Evolutionary conservation across 2,329 filamentous ascomycete genomes (phyloP).

Genomic region (Blumeria hordei): DNA sequence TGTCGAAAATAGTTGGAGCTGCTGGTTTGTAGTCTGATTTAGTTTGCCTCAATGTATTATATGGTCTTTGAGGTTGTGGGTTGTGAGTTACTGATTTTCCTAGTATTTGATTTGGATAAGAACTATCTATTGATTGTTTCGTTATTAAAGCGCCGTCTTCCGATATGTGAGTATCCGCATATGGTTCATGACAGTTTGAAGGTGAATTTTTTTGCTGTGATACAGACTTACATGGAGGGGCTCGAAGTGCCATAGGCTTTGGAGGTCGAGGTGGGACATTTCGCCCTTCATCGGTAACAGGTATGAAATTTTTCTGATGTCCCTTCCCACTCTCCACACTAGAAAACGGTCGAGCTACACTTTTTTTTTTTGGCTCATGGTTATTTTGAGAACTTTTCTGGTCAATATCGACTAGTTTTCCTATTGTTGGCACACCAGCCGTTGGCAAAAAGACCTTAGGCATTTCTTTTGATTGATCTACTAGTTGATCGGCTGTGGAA

Average conservation of each 20-base stretch:
- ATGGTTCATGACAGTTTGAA: no score
- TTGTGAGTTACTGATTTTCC: no score
- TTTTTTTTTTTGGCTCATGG: slow-evolving; percentile 14
- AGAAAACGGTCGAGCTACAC: neutral
- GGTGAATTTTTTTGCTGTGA: slow-evolving; percentile 12
- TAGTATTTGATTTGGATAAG: no score
- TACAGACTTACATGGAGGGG: slow-evolving; percentile 13
- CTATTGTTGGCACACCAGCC: slow-evolving; percentile 20
- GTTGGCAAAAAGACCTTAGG: slow-evolving; percentile 13
- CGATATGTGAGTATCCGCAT: no score
- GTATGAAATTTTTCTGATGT: no score
- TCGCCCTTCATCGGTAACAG: slow-evolving; percentile 1
- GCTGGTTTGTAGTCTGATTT: slow-evolving; percentile 1
- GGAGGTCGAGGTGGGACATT: slow-evolving; percentile 28
- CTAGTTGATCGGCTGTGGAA: no score
- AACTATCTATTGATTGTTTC: no score
- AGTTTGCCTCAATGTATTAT: slow-evolving; percentile 10
- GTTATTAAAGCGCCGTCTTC: no score
- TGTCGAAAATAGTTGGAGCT: slow-evolving; percentile 3
- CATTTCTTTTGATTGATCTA: no score
- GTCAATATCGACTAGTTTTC: slow-evolving; percentile 35
- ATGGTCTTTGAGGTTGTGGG: slow-evolving; percentile 2
- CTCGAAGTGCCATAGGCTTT: slow-evolving; percentile 31
- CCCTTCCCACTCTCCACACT: slow-evolving; percentile 1
- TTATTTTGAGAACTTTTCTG: slow-evolving; percentile 20